A percentile compares a stretch with the other conserved stretches of the same genome.
These are phyloP conservation scores for Blastobotrys petasosporus DNA, from an alignment of 1,139 yeast genomes.

Conservation along the genomic window DNA sequence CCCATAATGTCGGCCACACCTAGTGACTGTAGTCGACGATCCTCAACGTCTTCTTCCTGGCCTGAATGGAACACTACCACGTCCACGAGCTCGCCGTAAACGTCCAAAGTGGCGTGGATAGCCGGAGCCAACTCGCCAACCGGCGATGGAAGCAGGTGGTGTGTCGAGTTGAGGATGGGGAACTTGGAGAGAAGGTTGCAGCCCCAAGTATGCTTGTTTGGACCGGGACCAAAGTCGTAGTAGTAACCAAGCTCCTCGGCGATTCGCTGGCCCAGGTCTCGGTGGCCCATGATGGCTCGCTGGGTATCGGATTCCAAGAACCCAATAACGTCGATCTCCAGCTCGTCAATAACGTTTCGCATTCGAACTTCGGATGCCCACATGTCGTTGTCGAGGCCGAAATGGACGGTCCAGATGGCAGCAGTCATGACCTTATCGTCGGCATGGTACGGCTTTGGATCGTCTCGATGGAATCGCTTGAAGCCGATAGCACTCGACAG, in stretches of 20 bases:
- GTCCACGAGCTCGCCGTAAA: constrained; percentile 79
- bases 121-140: constrained; percentile 98
- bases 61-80: constrained; percentile 97
- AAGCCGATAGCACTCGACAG: constrained; percentile 43
- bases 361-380: constrained; percentile 95
- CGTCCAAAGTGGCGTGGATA: constrained; percentile 88
- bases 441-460: constrained; percentile 71
- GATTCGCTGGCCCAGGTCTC: constrained; percentile 85
- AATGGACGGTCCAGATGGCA: constrained; percentile 97
- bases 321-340: constrained; percentile 88
- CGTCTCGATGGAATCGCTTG: constrained; percentile 51
- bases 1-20: constrained; percentile 79
- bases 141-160: constrained; percentile 89
- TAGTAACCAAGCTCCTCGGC: constrained; percentile 95
- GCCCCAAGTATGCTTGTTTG: constrained; percentile 98
- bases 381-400: constrained; percentile 95
- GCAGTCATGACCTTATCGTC: constrained; percentile 75
- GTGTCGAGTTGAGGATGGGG: constrained; percentile 86
- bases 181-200: constrained; percentile 86
- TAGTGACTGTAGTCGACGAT: constrained; percentile 78
- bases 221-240: constrained; percentile 96
- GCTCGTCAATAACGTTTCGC: constrained; percentile 73
- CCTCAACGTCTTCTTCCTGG: constrained; percentile 95
- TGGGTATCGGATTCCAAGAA: constrained; percentile 90
- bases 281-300: constrained; percentile 87